Base-by-base conservation (phyloP, 1,284 basidiomycete genomes). In the Grifola frondosa region DNA sequence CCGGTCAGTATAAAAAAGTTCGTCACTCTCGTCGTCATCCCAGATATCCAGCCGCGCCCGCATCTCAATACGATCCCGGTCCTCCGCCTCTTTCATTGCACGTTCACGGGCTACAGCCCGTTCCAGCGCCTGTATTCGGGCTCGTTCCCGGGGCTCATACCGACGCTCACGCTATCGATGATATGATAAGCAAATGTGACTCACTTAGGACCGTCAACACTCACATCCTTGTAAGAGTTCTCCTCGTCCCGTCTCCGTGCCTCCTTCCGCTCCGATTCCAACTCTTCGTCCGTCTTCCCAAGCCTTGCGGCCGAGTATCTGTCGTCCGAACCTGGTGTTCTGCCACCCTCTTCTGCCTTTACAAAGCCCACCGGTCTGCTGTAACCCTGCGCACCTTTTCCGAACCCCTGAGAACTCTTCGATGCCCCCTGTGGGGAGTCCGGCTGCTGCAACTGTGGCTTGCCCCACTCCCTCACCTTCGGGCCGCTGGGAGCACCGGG, bases 1-100 rank as follows among this genome's bases (percentile, higher is more conserved):
- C 84, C 91, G 78, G 58, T 96, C 92, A 29, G 84, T 75, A 57
- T 92, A 94, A 67, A 91, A 95, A 20, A 81, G 58, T 53, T 94
- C 91, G 49, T 89, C 88, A 51, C 86, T 87, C 60, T 92, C 88
- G 49, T 95, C 92, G 57, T 96, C 92, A 57, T 96, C 91, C 88
- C 89, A 95, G 2, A 84, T 67, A 46, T 87, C 84, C 19, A 94
- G 68, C 4, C 86, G 75, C 20, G 81, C 74, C 24, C 78, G 76
- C 74, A 90, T 85, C 59, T 87, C 82, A 12, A 80, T 58, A 12
- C 78, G 72, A 56, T 88, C 88, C 5, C 83, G 77, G 23, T 87
- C 83, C 58, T 93, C 87, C 4, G 81, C 78, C 42, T 91, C 88
- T 30, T 74, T 77, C 34, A 86, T 78, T 6, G 81, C 78, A 13